A percentile compares a stretch with the other conserved stretches of the same genome.
Evolutionary conservation across 495 filamentous ascomycete species (phyloP).

Genomic region (Hypoxylon cercidicola): DNA sequence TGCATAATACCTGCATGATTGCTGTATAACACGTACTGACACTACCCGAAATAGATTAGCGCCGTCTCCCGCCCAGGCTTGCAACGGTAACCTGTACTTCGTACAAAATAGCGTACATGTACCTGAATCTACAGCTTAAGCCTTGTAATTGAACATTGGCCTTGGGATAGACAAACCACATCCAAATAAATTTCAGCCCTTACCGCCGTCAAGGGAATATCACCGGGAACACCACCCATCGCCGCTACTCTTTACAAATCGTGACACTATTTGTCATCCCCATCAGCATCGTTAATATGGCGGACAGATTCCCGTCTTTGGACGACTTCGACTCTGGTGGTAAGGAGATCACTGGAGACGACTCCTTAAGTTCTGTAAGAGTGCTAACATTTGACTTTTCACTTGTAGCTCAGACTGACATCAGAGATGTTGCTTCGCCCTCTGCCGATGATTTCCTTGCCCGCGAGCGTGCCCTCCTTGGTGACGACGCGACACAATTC

Average conservation of each 20-base stretch:
- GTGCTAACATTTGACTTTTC: slow-evolving; percentile 15
- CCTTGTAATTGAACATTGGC: slow-evolving; percentile 2
- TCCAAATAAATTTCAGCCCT: not conserved
- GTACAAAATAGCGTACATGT: not conserved
- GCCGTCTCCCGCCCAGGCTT: not conserved
- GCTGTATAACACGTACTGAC: no score
- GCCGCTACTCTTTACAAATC: slow-evolving; percentile 1
- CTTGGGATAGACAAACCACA: not conserved
- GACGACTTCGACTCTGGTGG: slow-evolving; percentile 94
- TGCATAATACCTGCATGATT: no score
- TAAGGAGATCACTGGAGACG: slow-evolving; percentile 50
- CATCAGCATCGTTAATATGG: slow-evolving; percentile 67
- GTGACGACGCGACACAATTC: slow-evolving; percentile 93
- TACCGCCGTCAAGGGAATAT: not conserved
- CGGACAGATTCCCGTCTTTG: slow-evolving; percentile 94
- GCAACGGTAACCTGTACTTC: slow-evolving; percentile 3
- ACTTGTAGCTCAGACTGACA: slow-evolving; percentile 56
- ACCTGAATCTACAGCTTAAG: slow-evolving; percentile 2
- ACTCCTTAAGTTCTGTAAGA: slow-evolving; percentile 7
- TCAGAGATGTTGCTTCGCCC: slow-evolving; percentile 53
- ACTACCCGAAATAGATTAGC: not conserved
- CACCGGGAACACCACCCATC: not conserved
- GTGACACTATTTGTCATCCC: no score
- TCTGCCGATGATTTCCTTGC: slow-evolving; percentile 83
- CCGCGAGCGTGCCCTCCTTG: slow-evolving; percentile 86